Conservation (phyloP, 768 basidiomycete genomes). For the Suillus americanus region DNA sequence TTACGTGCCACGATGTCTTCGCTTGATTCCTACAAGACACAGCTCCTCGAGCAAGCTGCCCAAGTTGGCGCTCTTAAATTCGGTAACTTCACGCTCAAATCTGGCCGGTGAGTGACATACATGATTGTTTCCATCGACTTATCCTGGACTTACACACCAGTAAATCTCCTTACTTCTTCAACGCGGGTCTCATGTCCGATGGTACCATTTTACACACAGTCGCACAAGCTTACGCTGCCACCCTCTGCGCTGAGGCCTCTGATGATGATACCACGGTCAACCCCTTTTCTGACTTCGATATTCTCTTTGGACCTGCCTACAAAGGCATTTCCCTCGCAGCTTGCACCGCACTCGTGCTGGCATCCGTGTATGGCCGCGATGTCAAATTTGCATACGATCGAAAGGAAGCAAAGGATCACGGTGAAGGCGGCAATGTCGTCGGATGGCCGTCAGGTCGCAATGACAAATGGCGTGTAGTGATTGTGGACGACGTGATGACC, state of each 20-base stretch:
- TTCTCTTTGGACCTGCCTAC: conserved; percentile 96
- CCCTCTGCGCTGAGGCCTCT: conserved; percentile 60
- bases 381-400: conserved; percentile 91
- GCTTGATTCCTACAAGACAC: conserved; percentile 53
- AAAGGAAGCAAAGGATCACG: conserved; percentile 95
- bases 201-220: conserved; percentile 78
- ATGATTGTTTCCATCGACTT: conserved; percentile 1
- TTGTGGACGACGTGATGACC: conserved; percentile 97
- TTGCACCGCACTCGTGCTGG: conserved; percentile 73
- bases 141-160: conserved; percentile 35
- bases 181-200: conserved; percentile 84
- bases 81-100: conserved; percentile 91
- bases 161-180: conserved; percentile 96
- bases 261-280: conserved; percentile 17
- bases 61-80: conserved; percentile 79
- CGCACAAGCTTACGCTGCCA: conserved; percentile 80
- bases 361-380: conserved; percentile 58
- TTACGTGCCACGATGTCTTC: not conserved
- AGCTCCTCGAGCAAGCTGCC: conserved; percentile 71
- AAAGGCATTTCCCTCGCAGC: conserved; percentile 96
- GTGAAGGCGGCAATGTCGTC: conserved; percentile 91
- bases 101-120: conserved; percentile 69
- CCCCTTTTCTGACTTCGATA: conserved; percentile 55
- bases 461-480: conserved; percentile 54
- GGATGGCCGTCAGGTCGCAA: conserved; percentile 82